A percentile compares a stretch with the other conserved stretches of the same genome.
Conservation (phyloP, 2,329 filamentous ascomycete genomes). For the Alternaria atra region DNA sequence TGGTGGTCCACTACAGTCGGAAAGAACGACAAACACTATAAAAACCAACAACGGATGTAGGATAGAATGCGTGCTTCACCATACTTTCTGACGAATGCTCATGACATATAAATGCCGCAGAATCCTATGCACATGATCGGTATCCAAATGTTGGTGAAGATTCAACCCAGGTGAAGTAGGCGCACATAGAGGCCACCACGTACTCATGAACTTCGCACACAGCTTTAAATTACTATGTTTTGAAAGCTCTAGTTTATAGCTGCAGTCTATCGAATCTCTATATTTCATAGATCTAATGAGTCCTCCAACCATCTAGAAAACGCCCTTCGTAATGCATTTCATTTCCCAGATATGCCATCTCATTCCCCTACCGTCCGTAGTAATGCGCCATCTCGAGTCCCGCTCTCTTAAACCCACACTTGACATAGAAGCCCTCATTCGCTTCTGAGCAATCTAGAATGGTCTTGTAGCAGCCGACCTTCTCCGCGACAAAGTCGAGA, state of each 20-base stretch:
- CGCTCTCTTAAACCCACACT: conserved; percentile 92
- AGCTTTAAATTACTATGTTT: not conserved
- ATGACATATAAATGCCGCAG: not conserved
- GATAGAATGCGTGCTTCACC: not conserved
- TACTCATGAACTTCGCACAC: not conserved
- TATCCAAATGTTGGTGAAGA: not conserved
- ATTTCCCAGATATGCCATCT: not conserved
- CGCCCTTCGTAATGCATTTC: conserved; percentile 10
- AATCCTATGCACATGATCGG: not conserved
- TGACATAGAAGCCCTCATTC: conserved; percentile 97
- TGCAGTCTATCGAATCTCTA: conserved; percentile 6
- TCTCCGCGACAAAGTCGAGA: conserved; percentile 84
- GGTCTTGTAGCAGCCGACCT: conserved; percentile 94
- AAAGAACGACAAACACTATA: not conserved
- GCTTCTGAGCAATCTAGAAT: conserved; percentile 96
- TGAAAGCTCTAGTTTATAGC: not conserved
- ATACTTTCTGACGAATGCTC: no score
- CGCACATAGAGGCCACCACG: not conserved
- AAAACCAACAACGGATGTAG: not conserved
- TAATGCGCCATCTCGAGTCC: conserved; percentile 98
- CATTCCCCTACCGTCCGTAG: conserved; percentile 60
- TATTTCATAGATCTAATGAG: not conserved
- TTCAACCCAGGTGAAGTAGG: not conserved
- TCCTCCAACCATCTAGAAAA: not conserved
- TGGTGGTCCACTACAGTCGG: not conserved